phyloP scores from a whole-genome alignment of 371 early-diverging fungal species.

The Syncephalastrum monosporum region DNA sequence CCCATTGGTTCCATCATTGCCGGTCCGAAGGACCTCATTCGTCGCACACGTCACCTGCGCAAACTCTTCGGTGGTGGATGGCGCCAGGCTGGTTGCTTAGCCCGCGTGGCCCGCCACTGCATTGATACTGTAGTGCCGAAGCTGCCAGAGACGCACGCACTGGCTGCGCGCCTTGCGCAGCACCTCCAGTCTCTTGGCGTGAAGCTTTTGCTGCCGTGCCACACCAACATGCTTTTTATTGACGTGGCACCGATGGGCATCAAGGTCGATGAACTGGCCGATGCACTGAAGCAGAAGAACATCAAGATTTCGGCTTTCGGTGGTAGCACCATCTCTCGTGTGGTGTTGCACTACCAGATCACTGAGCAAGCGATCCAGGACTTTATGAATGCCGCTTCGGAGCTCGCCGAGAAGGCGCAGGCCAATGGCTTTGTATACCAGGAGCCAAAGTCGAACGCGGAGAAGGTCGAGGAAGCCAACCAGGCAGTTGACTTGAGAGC shows the following conservation, averaged over 20 bases:
- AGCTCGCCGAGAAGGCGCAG: slow-evolving; percentile 13
- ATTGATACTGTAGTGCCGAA: slow-evolving; percentile 64
- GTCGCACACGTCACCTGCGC: slow-evolving; percentile 79
- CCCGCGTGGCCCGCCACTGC: slow-evolving; percentile 72
- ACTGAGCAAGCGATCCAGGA: slow-evolving; percentile 54
- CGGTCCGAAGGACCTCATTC: slow-evolving; percentile 59
- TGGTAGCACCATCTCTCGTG: slow-evolving; percentile 47
- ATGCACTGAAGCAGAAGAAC: slow-evolving; percentile 44
- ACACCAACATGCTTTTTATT: slow-evolving; percentile 90
- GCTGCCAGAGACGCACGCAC: slow-evolving; percentile 66
- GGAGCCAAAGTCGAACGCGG: no score
- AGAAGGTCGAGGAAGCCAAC: no score
- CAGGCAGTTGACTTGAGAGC: background rate
- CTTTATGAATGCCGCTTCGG: slow-evolving; percentile 34
- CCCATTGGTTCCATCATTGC: slow-evolving; percentile 88
- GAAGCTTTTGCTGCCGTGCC: slow-evolving; percentile 56
- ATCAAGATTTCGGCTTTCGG: slow-evolving; percentile 56
- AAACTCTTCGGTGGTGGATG: slow-evolving; percentile 93
- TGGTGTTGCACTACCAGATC: slow-evolving; percentile 81
- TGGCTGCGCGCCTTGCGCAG: slow-evolving; percentile 60
- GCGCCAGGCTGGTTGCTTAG: slow-evolving; percentile 84
- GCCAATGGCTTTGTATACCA: background rate
- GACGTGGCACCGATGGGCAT: slow-evolving; percentile 51
- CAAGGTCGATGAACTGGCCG: slow-evolving; percentile 47
- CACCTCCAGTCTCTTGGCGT: slow-evolving; percentile 62